Percentiles rank a stretch among this genome's conserved stretches.
Conservation (phyloP, 2,329 filamentous ascomycete species). For the Aureobasidium vineae region DNA sequence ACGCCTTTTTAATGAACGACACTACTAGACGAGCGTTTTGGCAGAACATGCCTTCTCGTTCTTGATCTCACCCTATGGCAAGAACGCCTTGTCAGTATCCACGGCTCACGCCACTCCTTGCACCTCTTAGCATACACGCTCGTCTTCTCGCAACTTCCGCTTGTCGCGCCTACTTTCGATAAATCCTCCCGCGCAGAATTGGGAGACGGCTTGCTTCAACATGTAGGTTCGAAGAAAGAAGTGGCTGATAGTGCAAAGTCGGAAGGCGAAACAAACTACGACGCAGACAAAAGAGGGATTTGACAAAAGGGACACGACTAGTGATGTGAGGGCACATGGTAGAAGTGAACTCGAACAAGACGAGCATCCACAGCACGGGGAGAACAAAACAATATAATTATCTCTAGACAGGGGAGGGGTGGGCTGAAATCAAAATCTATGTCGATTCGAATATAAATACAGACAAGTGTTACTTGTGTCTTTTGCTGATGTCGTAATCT, state of each 20-base stretch:
- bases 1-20: constrained; percentile 3
- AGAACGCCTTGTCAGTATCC: background rate
- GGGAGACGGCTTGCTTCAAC: no score
- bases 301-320: no score
- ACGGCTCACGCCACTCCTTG: background rate
- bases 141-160: background rate
- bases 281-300: background rate
- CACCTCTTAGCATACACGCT: background rate
- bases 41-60: background rate
- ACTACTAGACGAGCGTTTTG: background rate
- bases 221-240: no score
- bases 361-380: background rate
- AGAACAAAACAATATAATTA: background rate
- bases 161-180: background rate
- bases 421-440: background rate
- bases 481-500: background rate
- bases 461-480: background rate
- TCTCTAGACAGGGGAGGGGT: no score
- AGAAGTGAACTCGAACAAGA: background rate
- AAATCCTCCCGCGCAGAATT: no score
- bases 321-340: background rate
- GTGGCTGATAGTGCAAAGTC: background rate
- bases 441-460: background rate
- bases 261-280: background rate
- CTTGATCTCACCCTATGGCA: background rate